Base-by-base conservation (phyloP, 139 green algal genomes). In the Tetraselmis striata region DNA sequence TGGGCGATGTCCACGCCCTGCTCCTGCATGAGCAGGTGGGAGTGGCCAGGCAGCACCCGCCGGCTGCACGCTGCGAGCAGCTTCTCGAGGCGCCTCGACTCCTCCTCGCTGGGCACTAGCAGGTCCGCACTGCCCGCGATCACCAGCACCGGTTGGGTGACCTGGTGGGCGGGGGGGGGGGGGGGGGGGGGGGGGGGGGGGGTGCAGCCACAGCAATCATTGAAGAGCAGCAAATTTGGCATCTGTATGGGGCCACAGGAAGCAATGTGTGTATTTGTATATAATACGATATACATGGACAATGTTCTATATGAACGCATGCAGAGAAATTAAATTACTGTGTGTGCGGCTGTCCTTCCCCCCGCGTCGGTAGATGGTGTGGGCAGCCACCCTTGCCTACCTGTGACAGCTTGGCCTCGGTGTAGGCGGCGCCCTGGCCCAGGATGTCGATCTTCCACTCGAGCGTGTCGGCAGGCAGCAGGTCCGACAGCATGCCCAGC, bases 1-100 rank as follows among this genome's bases (percentile, higher is more conserved):
- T 80, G 28, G 27, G 31, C 32, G 5, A 80, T 32, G 77, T 80
- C 77, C 23, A 80, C 28, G 2, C 77, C 77, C 2, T 31, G 29
- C 77, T 80, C 77, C 77, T 80, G 77, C 27, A 80, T 31, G 24
- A 80, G 77, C 27, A 32, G 29, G 29, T 80, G 77, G 27, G 29
- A 31, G 24, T 31, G 29, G 2, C 77, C 77, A 23, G 31, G 23
- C 77, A 80, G 29, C 28, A 80, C 77, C 29, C 32, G 30, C 5
- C 31, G 18, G 29, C 29, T 59, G 29, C 77, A 80, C 2, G 29
- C 26, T 22, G 29, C 26, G 23, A 80, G 77, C 23, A 28, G 2
- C 77, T 32, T 58, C 28, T 58, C 26, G 2, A 80, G 77, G 23
- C 77, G 31, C 28, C 27, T 32, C 23, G 77, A 80, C 77, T 80